Evolutionary conservation across 2,329 filamentous ascomycete species (phyloP).

Genomic region (Colletotrichum sp.): DNA sequence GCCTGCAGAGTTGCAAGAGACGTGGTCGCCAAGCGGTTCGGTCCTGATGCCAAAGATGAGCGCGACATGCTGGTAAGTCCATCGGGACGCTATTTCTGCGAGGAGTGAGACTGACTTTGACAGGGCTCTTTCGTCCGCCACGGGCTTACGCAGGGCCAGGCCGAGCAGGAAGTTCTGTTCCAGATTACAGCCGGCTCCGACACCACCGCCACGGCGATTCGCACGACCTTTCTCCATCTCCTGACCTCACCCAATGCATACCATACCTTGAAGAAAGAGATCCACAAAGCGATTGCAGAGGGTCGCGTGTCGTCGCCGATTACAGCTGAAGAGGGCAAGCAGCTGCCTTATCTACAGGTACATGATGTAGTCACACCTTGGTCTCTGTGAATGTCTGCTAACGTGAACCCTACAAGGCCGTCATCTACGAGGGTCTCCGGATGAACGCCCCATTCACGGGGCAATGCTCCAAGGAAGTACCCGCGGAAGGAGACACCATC

Average conservation of each 20-base stretch:
- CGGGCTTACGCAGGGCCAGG: slow-evolving; percentile 27
- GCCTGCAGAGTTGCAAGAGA: slow-evolving; percentile 35
- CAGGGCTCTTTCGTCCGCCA: slow-evolving; percentile 46
- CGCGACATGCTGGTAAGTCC: slow-evolving; percentile 38
- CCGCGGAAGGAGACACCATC: slow-evolving; percentile 31
- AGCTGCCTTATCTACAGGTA: slow-evolving; percentile 47
- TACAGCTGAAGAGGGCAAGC: slow-evolving; percentile 29
- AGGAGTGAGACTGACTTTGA: background rate
- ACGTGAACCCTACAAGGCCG: slow-evolving; percentile 45
- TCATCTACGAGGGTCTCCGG: slow-evolving; percentile 44
- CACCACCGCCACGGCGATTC: slow-evolving; percentile 56
- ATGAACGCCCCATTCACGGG: slow-evolving; percentile 40
- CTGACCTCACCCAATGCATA: slow-evolving; percentile 50
- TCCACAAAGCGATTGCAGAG: slow-evolving; percentile 41
- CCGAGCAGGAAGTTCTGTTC: slow-evolving; percentile 36
- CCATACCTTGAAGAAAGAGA: slow-evolving; percentile 48
- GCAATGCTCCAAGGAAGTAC: slow-evolving; percentile 29
- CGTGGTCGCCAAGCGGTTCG: slow-evolving; percentile 33
- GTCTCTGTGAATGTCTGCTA: background rate
- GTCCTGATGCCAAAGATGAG: slow-evolving; percentile 27
- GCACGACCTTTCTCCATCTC: slow-evolving; percentile 53
- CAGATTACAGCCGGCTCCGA: slow-evolving; percentile 45
- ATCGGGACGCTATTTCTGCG: accelerated
- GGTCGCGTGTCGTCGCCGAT: slow-evolving; percentile 31
- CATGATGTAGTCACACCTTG: slow-evolving; percentile 33